Conservation (phyloP, 306 rosid genomes). For the Glycine soja region DNA sequence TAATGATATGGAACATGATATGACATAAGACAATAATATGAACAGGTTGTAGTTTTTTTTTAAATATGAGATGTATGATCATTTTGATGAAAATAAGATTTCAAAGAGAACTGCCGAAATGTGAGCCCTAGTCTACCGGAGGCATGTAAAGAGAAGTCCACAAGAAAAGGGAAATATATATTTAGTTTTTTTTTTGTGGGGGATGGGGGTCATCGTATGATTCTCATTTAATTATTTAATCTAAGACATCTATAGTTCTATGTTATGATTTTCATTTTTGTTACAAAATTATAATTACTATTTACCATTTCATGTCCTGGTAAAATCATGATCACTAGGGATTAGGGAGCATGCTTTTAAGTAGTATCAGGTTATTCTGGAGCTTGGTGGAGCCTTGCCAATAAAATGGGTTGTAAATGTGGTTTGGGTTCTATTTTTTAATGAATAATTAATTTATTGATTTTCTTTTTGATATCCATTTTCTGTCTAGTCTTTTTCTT, state of each 20-base stretch:
- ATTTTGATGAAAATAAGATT: constrained; percentile 14
- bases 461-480: background rate
- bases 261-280: constrained; percentile 15
- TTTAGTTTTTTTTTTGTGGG: background rate
- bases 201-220: background rate
- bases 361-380: background rate
- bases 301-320: background rate
- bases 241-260: background rate
- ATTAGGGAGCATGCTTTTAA: background rate
- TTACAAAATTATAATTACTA: background rate
- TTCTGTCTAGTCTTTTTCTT: background rate
- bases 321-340: constrained; percentile 4
- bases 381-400: background rate
- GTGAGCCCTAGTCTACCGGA: background rate
- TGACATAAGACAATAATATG: background rate
- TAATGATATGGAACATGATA: background rate
- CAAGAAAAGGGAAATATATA: background rate
- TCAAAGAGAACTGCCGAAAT: background rate
- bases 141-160: background rate
- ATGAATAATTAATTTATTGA: background rate
- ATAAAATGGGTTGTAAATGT: constrained; percentile 20
- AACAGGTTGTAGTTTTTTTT: background rate
- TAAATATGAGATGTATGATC: background rate
- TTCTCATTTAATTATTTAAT: background rate
- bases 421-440: constrained; percentile 8